A percentile compares a stretch with the other conserved stretches of the same genome.
Evolutionary conservation across 2,329 filamentous ascomycete genomes (phyloP).

Genomic region (Huntiella abstrusa): DNA sequence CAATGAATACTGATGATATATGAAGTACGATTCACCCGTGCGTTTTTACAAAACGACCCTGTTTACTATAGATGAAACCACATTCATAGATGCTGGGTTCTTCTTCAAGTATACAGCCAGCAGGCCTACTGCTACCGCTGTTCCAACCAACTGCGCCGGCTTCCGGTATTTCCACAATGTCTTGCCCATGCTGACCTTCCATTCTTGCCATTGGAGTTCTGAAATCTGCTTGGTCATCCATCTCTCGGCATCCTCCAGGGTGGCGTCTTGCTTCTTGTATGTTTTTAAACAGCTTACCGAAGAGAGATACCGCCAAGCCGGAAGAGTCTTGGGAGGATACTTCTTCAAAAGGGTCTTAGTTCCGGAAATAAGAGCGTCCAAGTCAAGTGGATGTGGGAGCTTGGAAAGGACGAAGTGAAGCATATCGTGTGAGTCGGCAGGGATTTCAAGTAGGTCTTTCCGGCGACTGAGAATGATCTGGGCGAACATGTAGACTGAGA

Average conservation of each 20-base stretch:
- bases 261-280: slow-evolving; percentile 34
- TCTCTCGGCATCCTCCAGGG: slow-evolving; percentile 43
- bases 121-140: slow-evolving; percentile 47
- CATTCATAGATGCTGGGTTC: slow-evolving; percentile 17
- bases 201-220: slow-evolving; percentile 35
- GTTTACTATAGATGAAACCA: slow-evolving; percentile 1
- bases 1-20: too few species aligned
- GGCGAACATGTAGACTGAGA: slow-evolving; percentile 80
- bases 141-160: slow-evolving; percentile 39
- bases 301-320: slow-evolving; percentile 55
- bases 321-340: slow-evolving; percentile 55
- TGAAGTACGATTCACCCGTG: too few species aligned
- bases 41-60: too few species aligned
- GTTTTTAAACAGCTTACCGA: slow-evolving; percentile 70
- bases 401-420: slow-evolving; percentile 76
- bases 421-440: slow-evolving; percentile 73
- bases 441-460: slow-evolving; percentile 70
- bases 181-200: background rate
- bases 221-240: slow-evolving; percentile 53
- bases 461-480: slow-evolving; percentile 68
- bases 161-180: slow-evolving; percentile 32
- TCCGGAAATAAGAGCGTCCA: slow-evolving; percentile 56
- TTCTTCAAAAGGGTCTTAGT: slow-evolving; percentile 43
- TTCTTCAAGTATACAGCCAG: slow-evolving; percentile 49
- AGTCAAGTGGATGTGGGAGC: slow-evolving; percentile 59